Percentiles rank a stretch among this genome's conserved stretches.
Conservation (phyloP, 306 rosid species). For the Crotalaria pallida region DNA sequence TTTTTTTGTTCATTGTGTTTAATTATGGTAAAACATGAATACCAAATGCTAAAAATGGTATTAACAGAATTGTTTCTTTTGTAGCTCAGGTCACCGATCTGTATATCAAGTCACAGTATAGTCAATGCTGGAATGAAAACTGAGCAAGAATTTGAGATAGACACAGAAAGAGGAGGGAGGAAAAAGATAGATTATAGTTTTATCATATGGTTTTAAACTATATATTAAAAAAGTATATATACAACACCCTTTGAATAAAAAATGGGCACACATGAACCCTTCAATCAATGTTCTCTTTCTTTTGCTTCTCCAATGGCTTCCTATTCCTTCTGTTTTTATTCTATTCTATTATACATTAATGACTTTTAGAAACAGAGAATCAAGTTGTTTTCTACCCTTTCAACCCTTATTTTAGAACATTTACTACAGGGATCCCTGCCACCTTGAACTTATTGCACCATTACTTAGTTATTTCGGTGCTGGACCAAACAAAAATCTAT, state of each 20-base stretch:
- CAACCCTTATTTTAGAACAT: constrained; percentile 15
- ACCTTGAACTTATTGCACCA: neutral
- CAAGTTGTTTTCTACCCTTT: constrained; percentile 11
- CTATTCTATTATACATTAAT: constrained; percentile 6
- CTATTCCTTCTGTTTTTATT: neutral
- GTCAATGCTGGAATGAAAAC: constrained; percentile 46
- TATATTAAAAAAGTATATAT: neutral
- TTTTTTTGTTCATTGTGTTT: constrained; percentile 21
- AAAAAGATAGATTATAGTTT: constrained; percentile 10
- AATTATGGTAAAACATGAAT: constrained; percentile 14
- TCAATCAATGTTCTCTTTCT: constrained; percentile 13
- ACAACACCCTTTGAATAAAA: neutral
- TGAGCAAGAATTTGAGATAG: constrained; percentile 22
- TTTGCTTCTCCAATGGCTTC: neutral
- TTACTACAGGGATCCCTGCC: constrained; percentile 8
- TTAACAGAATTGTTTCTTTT: neutral
- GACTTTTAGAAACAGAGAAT: constrained; percentile 27
- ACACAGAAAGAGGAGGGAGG: constrained; percentile 1
- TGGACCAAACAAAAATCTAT: neutral
- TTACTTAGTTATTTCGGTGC: neutral
- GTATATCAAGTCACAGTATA: constrained; percentile 7
- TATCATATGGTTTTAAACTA: too few species aligned
- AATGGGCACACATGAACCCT: neutral
- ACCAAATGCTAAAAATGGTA: constrained; percentile 10
- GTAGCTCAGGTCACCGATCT: constrained; percentile 42